phyloP scores from a whole-genome alignment of 78 protist genomes.

The slime mould (Dictyostelium discoideum) region DNA sequence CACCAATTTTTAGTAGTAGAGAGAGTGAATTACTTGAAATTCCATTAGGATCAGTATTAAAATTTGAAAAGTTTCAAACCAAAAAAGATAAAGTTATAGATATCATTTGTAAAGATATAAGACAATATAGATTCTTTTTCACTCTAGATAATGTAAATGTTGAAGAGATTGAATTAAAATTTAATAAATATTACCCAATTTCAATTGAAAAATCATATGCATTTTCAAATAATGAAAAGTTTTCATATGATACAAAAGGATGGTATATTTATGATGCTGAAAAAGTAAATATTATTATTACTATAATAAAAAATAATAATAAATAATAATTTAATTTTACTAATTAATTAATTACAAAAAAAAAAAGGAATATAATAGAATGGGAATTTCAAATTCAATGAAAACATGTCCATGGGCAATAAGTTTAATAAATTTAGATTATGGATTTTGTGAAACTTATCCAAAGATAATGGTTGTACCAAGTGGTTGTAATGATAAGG shows the following conservation, averaged over 20 bases:
- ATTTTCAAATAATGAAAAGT: slow-evolving; percentile 40
- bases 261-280: slow-evolving; percentile 73
- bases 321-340: neutral
- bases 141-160: neutral
- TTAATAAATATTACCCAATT: slow-evolving; percentile 12
- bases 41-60: slow-evolving; percentile 23
- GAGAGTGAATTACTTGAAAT: slow-evolving; percentile 22
- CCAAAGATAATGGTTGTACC: slow-evolving; percentile 88
- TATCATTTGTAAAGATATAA: slow-evolving; percentile 55
- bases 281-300: slow-evolving; percentile 23
- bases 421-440: slow-evolving; percentile 73
- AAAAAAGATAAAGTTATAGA: slow-evolving; percentile 53
- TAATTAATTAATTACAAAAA: neutral
- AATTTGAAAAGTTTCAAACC: slow-evolving; percentile 19
- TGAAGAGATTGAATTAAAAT: slow-evolving; percentile 32
- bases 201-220: slow-evolving; percentile 53
- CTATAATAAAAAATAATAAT: neutral
- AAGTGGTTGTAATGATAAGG: slow-evolving; percentile 41
- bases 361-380: slow-evolving; percentile 57
- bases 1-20: neutral
- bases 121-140: slow-evolving; percentile 44
- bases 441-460: slow-evolving; percentile 85
- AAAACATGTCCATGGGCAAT: slow-evolving; percentile 81
- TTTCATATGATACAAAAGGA: slow-evolving; percentile 44
- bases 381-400: slow-evolving; percentile 30